Evolutionary conservation across 805 yeast species (phyloP), one percentile per base, ranked within the genome.

Genomic region (Grigorovia humatica): DNA sequence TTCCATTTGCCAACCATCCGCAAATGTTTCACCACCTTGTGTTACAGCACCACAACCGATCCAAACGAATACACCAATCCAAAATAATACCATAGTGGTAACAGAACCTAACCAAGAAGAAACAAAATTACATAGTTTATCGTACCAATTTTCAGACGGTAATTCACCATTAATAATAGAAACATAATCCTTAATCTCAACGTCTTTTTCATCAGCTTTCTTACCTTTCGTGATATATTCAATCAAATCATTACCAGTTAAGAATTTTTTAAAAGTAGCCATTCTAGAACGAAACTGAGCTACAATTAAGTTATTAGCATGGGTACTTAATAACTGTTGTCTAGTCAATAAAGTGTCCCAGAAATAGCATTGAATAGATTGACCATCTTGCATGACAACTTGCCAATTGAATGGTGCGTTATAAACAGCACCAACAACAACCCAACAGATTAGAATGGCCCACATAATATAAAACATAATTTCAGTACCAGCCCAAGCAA

Each of bases 321-420:
- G 57, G 19, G 65, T 51, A 51, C 64, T 53, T 51, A 57, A 55
- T 54, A 69, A 55, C 50, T 71, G 74, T 50, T 71, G 74, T 57
- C 74, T 63, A 70, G 68, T 70, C 49, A 71, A 53, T n/a, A 71
- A 54, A 1, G 74, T 70, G 53, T 71, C 73, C 70, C 73, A 71
- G 29, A 68, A 52, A 53, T 71, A 71, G 48, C 69, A 56, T 55
- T 70, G 74, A 48, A 71, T 66, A 1, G 74, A 69, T 51, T 69
- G 71, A 18, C 72, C 73, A 57, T 71, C 74, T 54, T 71, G 72
- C 71, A 71, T 70, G 2, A 67, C 67, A 42, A 71, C 70, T 56
- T 71, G 74, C 74, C 74, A 71, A 46, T 57, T 59, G 48, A 60
- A 59, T 4, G 72, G 67, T 2, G 64, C 72, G 18, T 57, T 54